These are phyloP conservation scores for Leucogyrophana mollusca DNA, from an alignment of 768 basidiomycete species.

Conservation along the genomic window DNA sequence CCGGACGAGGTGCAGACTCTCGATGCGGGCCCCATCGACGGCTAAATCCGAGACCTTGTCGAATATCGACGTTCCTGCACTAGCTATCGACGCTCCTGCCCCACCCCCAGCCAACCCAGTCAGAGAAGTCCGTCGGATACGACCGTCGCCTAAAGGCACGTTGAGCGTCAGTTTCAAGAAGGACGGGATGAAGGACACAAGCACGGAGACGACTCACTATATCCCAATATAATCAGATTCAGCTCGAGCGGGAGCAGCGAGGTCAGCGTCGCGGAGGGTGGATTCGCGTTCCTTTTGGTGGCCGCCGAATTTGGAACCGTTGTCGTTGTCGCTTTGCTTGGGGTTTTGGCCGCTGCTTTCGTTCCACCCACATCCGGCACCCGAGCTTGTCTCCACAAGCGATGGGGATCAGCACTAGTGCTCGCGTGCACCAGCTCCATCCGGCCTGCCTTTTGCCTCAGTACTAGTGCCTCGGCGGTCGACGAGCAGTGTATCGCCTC, in stretches of 20 bases:
- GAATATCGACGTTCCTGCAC: conserved; percentile 18
- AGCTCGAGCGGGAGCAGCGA: conserved; percentile 55
- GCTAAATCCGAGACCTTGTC: conserved; percentile 43
- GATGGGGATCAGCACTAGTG: no score
- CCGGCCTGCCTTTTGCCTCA: no score
- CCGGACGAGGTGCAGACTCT: conserved; percentile 50
- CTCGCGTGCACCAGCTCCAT: no score
- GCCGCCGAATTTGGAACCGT: no score
- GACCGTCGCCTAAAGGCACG: conserved; percentile 55
- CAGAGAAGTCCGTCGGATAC: conserved; percentile 45
- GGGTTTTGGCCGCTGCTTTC: no score
- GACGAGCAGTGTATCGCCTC: neutral
- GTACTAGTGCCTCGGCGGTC: neutral
- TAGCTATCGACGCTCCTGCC: conserved; percentile 13
- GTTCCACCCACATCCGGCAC: no score
- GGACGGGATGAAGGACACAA: neutral
- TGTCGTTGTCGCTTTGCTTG: no score
- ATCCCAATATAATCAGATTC: conserved; percentile 60
- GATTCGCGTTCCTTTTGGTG: no score
- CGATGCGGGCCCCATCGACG: conserved; percentile 46
- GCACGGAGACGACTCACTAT: conserved; percentile 41
- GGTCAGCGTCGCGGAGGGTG: conserved; percentile 23
- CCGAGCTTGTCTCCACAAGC: no score
- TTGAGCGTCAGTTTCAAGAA: no score
- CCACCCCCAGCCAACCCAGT: conserved; percentile 23